phyloP scores from a whole-genome alignment of 2,329 filamentous ascomycete genomes.

The Verticillium tricorpus region DNA sequence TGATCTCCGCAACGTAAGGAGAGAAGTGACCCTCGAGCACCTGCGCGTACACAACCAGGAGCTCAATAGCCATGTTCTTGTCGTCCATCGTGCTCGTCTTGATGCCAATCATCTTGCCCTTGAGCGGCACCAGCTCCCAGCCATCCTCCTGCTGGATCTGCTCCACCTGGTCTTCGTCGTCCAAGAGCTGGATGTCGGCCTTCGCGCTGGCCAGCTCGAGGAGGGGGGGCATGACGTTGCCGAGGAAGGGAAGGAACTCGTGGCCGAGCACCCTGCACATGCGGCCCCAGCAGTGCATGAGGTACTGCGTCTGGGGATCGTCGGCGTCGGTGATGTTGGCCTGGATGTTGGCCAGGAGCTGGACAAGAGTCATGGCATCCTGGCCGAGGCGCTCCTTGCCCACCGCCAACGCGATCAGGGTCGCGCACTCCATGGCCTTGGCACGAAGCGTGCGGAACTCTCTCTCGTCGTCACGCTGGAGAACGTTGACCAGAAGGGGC shows the following conservation, averaged over 20 bases:
- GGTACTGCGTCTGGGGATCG: constrained; percentile 92
- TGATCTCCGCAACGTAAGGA: constrained; percentile 84
- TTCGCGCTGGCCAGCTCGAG: constrained; percentile 89
- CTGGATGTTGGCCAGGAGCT: constrained; percentile 84
- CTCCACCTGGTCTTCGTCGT: constrained; percentile 91
- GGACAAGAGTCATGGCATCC: constrained; percentile 83
- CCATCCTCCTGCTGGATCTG: constrained; percentile 91
- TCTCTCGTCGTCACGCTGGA: constrained; percentile 87
- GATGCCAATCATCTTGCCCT: constrained; percentile 98
- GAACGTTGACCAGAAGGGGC: constrained; percentile 86
- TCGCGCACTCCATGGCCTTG: constrained; percentile 99
- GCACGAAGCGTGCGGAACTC: constrained; percentile 87
- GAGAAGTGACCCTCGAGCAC: constrained; percentile 92
- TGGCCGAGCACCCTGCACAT: constrained; percentile 93
- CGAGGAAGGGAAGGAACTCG: constrained; percentile 90
- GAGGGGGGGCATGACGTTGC: constrained; percentile 89
- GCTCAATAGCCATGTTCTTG: constrained; percentile 99
- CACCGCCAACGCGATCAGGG: constrained; percentile 89
- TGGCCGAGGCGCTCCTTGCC: constrained; percentile 86
- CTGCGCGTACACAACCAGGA: constrained; percentile 94
- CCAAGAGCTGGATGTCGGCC: constrained; percentile 92
- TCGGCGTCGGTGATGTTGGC: constrained; percentile 82
- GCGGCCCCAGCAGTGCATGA: constrained; percentile 97
- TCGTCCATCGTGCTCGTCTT: constrained; percentile 95
- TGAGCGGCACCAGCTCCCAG: constrained; percentile 95